phyloP scores from a whole-genome alignment of 1,284 basidiomycete genomes.

The Ceratobasidium papillatum region DNA sequence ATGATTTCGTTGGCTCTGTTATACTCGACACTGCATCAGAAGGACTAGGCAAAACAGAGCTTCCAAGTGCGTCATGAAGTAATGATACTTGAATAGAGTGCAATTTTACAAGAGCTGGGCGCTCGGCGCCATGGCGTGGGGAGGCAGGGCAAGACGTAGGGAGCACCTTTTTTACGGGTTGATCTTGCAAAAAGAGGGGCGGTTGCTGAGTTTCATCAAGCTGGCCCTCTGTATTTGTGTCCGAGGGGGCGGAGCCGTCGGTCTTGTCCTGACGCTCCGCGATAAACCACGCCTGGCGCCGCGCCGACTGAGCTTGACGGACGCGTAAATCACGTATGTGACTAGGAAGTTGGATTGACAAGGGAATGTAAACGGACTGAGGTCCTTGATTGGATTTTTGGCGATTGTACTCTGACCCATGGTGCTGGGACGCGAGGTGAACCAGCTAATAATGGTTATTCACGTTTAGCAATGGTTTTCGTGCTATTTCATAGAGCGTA shows the following conservation, averaged over 20 bases:
- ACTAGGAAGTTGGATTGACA: slow-evolving; percentile 74
- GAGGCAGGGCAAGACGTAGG: slow-evolving; percentile 22
- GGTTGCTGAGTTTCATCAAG: slow-evolving; percentile 46
- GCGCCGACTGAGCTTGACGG: slow-evolving; percentile 60
- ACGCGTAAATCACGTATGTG: slow-evolving; percentile 67
- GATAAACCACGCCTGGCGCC: slow-evolving; percentile 24
- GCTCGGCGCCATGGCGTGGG: neutral
- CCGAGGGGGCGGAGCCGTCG: neutral
- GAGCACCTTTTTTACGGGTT: slow-evolving; percentile 45
- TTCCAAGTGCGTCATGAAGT: slow-evolving; percentile 32
- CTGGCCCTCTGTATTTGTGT: neutral
- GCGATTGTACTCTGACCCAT: slow-evolving; percentile 77
- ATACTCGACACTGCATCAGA: neutral
- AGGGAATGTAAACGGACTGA: slow-evolving; percentile 69
- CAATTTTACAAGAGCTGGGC: slow-evolving; percentile 7
- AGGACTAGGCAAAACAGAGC: slow-evolving; percentile 14
- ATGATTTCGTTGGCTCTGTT: neutral
- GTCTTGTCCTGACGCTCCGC: neutral
- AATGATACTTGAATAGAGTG: slow-evolving; percentile 7
- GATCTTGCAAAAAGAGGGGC: slow-evolving; percentile 42
- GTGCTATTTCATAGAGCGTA: neutral
- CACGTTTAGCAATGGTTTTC: neutral
- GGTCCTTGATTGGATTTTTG: slow-evolving; percentile 72
- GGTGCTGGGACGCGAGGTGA: slow-evolving; percentile 79
- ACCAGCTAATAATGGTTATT: slow-evolving; percentile 57